Percentiles rank a stretch among this genome's conserved stretches.
Conservation (phyloP, 2,329 filamentous ascomycete species). For the Trichoderma arundinaceum region DNA sequence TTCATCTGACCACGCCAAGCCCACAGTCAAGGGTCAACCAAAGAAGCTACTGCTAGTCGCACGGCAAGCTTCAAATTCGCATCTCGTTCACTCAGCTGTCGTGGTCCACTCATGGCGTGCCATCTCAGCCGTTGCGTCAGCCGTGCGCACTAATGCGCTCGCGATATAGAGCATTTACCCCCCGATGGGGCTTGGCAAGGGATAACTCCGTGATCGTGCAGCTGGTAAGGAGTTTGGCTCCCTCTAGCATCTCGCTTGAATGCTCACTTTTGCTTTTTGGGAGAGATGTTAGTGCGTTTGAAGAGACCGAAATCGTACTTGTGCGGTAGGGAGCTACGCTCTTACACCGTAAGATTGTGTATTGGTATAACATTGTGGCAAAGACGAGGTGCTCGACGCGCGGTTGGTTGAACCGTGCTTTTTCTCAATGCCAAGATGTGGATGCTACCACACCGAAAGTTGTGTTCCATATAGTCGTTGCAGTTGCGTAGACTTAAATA, state of each 20-base stretch:
- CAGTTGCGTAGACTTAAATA: background rate
- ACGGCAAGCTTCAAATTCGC: background rate
- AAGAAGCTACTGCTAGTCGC: background rate
- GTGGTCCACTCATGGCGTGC: background rate
- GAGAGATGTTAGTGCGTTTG: background rate
- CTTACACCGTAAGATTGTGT: background rate
- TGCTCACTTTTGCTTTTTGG: background rate
- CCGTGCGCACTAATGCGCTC: background rate
- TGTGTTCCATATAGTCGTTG: background rate
- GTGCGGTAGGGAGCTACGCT: background rate
- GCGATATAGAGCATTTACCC: background rate
- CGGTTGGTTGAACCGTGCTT: background rate
- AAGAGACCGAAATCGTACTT: background rate
- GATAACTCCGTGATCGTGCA: constrained; percentile 4
- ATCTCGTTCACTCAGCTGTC: background rate
- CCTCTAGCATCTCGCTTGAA: background rate
- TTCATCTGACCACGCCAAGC: constrained; percentile 21
- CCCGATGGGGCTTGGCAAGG: constrained; percentile 5
- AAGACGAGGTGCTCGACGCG: background rate
- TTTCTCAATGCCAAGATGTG: constrained; percentile 23
- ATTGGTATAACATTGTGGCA: background rate
- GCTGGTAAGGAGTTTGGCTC: background rate
- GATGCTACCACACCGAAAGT: constrained; percentile 24
- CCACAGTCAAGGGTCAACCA: background rate
- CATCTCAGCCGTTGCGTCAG: background rate